Evolutionary conservation across 495 filamentous ascomycete genomes (phyloP), one percentile per base, ranked within the genome.

Genomic region (Neurospora cerealis): DNA sequence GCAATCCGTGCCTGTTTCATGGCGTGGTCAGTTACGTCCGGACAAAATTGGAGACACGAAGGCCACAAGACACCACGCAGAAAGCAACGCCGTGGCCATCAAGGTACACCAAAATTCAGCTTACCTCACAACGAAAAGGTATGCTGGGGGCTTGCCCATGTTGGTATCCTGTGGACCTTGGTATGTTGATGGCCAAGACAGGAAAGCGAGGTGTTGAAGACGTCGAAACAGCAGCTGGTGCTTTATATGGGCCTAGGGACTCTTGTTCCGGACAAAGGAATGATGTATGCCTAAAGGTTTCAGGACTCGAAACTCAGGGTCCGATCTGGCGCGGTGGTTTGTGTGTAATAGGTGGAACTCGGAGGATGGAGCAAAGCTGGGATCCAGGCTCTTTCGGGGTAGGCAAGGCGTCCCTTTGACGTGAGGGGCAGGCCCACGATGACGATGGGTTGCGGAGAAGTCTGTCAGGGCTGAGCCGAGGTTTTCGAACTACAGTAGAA

Each of bases 81-180:
- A 32, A 34, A 34, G 28, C 13, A 62, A 66, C 13, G 54, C 28
- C 28, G 15, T 66, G 54, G 54, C 15, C 54, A 66, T 66, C 54
- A 66, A 66, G 54, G 54, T 66, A 15, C 28, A 66, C 54, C 34
- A 38, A 36, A 39, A 39, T 46, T 39, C 8, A 40, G 84, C 87
- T 69, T 84, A 93, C 93, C 94, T 91, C 73, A 91, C 93, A 78
- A 97, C 91, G 76, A 97, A 92, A 73, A 97, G 79, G 75, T 81
- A 85, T 70, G 83, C 84, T 69, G 85, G 85, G 72, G 85, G 82
- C 13, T 79, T 81, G 38, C 84, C 85, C 85, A 87, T 87, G 34
- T 72, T 75, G 40, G 73, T 46, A 66, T 36, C 3, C 5, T 19
- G 28, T 32, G 13, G 54, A 34, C 34, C 54, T 19, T 36, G 54